Evolutionary conservation across 768 basidiomycete species (phyloP).

Genomic region (Rubroboletus satanas): DNA sequence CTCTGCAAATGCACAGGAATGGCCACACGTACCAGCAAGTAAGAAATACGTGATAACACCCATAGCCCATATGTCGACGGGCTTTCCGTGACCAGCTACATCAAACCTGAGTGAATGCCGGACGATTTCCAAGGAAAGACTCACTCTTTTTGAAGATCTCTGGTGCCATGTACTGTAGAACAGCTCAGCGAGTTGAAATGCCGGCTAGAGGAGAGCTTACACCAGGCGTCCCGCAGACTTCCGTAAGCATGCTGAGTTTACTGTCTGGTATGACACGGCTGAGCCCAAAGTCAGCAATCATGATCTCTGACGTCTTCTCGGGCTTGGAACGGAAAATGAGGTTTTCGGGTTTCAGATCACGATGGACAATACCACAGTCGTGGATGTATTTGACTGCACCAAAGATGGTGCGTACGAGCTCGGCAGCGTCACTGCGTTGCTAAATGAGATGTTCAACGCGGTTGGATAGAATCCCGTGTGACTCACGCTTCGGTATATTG

Average conservation of each 20-base stretch:
- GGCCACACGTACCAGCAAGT: constrained; percentile 50
- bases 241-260: constrained; percentile 82
- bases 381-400: constrained; percentile 90
- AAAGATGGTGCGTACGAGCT: constrained; percentile 82
- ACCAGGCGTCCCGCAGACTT: constrained; percentile 94
- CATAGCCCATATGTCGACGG: constrained; percentile 97
- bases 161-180: constrained; percentile 80
- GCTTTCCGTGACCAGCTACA: constrained; percentile 85
- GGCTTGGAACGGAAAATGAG: constrained; percentile 86
- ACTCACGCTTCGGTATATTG: constrained; percentile 92
- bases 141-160: constrained; percentile 91
- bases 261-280: constrained; percentile 88
- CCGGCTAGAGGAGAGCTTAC: constrained; percentile 36
- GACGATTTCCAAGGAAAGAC: constrained; percentile 21
- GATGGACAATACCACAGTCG: constrained; percentile 86
- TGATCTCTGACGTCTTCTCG: constrained; percentile 84
- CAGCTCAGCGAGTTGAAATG: constrained; percentile 4
- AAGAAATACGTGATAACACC: constrained; percentile 98
- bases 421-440: constrained; percentile 75
- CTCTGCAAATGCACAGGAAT: not conserved
- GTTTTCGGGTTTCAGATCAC: constrained; percentile 98
- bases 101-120: not conserved
- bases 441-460: constrained; percentile 17
- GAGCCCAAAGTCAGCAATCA: constrained; percentile 96
- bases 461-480: not conserved